These are phyloP conservation scores for Magnolia kwangsiensis DNA, from an alignment of 164 flowering plant genomes.

Conservation along the genomic window DNA sequence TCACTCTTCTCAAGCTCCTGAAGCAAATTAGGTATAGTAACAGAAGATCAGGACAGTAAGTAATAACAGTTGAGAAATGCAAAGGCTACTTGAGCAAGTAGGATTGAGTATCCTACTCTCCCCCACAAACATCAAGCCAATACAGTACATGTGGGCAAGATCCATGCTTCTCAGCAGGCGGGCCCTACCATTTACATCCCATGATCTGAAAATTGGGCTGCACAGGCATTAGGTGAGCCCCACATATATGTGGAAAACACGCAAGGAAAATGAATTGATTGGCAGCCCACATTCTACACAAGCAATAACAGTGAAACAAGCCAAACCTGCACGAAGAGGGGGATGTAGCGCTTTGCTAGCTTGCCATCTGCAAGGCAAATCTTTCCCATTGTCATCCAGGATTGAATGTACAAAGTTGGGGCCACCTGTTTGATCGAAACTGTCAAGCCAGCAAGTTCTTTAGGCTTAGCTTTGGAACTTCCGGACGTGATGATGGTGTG, in stretches of 20 bases:
- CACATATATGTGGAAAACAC: neutral
- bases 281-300: neutral
- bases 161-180: too few relatives aligned
- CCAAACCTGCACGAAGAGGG: slow-evolving; percentile 90
- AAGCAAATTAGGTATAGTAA: slow-evolving; percentile 17
- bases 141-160: too few relatives aligned
- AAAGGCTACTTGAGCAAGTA: neutral
- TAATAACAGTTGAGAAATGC: neutral
- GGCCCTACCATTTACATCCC: too few relatives aligned
- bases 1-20: slow-evolving; percentile 94
- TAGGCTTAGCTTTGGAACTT: slow-evolving; percentile 39
- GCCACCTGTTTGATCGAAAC: slow-evolving; percentile 50
- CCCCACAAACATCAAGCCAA: neutral
- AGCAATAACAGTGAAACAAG: neutral
- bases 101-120: neutral
- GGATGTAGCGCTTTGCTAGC: slow-evolving; percentile 87
- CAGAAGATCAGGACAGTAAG: neutral
- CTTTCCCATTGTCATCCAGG: slow-evolving; percentile 96
- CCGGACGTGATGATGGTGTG: slow-evolving; percentile 84
- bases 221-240: neutral
- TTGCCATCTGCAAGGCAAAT: slow-evolving; percentile 87
- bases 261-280: neutral
- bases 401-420: slow-evolving; percentile 76
- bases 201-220: too few relatives aligned
- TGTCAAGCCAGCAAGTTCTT: slow-evolving; percentile 39